Evolutionary conservation across 2,329 filamentous ascomycete genomes (phyloP), one percentile per base, ranked within the genome.

Genomic region (Penicillium sclerotigenum): DNA sequence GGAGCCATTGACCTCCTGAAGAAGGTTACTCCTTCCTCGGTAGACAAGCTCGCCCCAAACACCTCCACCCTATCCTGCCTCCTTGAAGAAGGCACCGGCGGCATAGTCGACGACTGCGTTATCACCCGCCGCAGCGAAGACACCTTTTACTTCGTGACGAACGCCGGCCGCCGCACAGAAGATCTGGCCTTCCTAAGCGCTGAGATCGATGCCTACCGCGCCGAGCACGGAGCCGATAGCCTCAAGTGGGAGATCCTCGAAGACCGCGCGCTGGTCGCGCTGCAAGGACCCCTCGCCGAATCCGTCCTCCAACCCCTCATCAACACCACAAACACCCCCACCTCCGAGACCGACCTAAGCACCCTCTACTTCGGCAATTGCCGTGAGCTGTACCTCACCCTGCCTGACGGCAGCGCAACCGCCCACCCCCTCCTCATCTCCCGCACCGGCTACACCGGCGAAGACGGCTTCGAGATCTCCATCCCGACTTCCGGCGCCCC

Each of bases 381-480:
- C 56, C 81, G 83, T 51, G 84, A 82, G 68, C 82, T 88, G 20
- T 82, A 83, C 60, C 77, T 97, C 51, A 83, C 81, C 59, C 78
- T 90, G 13, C 70, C 74, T 14, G 75, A 80, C 36, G 82, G 81
- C 42, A 81, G 80, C 36, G 76, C 76, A 58, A 75, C 75, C 22
- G 65, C 80, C 58, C 67, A 80, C 58, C 74, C 80, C 62, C 71
- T 94, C 46, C 82, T 97, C 48, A 86, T 97, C 69, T 92, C 87
- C 71, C 86, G 94, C 58, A 94, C 89, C 45, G 94, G 94, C 5
- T 99, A 99, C 79, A 99, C 94, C 0, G 94, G 94, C 58, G 94
- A 99, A 79, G 94, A 99, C 73, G 94, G 94, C 40, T 99, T 99
- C 76, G 94, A 99, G 78, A 90, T 99, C 68, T 94, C 90, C 38